Evolutionary conservation across 306 rosid species (phyloP).

Genomic region (Cucumis melo): DNA sequence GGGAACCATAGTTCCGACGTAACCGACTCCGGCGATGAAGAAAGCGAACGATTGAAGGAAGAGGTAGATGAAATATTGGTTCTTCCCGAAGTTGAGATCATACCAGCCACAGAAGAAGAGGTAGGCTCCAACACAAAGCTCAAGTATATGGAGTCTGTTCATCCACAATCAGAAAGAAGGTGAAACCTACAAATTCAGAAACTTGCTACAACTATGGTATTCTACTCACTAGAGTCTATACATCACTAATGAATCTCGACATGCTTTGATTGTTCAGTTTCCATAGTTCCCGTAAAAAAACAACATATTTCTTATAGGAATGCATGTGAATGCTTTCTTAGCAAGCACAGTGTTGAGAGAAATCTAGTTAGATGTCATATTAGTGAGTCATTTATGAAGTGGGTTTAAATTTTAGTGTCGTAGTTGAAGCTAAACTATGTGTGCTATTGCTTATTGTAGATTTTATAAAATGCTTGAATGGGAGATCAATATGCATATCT

Average conservation of each 20-base stretch:
- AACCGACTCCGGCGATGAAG: conserved; percentile 79
- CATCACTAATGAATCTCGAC: neutral
- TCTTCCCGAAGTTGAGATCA: conserved; percentile 60
- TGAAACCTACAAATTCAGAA: neutral
- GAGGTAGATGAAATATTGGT: conserved; percentile 62
- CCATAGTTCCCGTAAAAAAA: neutral
- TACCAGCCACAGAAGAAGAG: conserved; percentile 76
- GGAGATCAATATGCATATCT: neutral
- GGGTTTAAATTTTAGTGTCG: neutral
- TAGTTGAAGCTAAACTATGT: neutral
- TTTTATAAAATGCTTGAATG: neutral
- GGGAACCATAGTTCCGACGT: conserved; percentile 65
- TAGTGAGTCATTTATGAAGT: neutral
- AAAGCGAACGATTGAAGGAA: conserved; percentile 77
- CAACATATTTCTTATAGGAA: neutral
- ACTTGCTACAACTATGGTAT: neutral
- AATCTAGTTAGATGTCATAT: neutral
- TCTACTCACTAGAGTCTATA: neutral
- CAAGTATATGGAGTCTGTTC: conserved; percentile 59
- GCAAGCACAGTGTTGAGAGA: neutral
- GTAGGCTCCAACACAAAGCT: conserved; percentile 61
- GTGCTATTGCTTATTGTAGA: neutral
- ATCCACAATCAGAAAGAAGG: conserved; percentile 8
- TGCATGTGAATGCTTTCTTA: neutral
- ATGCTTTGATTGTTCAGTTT: neutral